Percentiles rank a stretch among this genome's conserved stretches.
Conservation (phyloP, 495 filamentous ascomycete genomes). For the Parmelia sp. region DNA sequence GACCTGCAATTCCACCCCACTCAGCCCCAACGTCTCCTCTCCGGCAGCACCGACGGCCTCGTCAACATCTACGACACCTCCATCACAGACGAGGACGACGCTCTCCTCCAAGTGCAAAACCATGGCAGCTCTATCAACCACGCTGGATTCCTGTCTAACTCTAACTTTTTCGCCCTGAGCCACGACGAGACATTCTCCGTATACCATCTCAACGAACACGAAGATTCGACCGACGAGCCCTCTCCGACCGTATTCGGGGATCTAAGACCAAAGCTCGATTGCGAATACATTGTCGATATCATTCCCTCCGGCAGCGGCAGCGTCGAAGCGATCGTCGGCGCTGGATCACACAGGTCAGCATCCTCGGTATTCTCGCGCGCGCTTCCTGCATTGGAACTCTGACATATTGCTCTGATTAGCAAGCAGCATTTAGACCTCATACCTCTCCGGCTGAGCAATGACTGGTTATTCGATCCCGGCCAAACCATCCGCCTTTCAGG, state of each 20-base stretch:
- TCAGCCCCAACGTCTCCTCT: slow-evolving; percentile 63
- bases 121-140: slow-evolving; percentile 77
- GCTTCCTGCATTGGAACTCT: background rate
- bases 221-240: slow-evolving; percentile 36
- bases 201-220: slow-evolving; percentile 58
- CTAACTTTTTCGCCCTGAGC: slow-evolving; percentile 65
- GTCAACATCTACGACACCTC: slow-evolving; percentile 76
- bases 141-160: slow-evolving; percentile 67
- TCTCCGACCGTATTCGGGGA: slow-evolving; percentile 63
- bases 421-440: slow-evolving; percentile 61
- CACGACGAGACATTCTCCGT: slow-evolving; percentile 77
- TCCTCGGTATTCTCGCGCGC: background rate
- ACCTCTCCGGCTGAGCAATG: slow-evolving; percentile 49
- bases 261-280: slow-evolving; percentile 60
- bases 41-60: slow-evolving; percentile 87
- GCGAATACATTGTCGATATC: slow-evolving; percentile 79
- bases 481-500: slow-evolving; percentile 60
- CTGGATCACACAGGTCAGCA: slow-evolving; percentile 52
- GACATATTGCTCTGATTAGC: slow-evolving; percentile 33
- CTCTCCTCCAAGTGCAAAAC: slow-evolving; percentile 80
- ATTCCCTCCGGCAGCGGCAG: slow-evolving; percentile 43
- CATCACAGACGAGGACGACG: slow-evolving; percentile 76
- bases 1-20: slow-evolving; percentile 78
- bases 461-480: slow-evolving; percentile 58
- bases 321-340: slow-evolving; percentile 45